Evolutionary conservation across 2,329 filamentous ascomycete genomes (phyloP), one percentile per base, ranked within the genome.

Genomic region (Botrytis medusae): DNA sequence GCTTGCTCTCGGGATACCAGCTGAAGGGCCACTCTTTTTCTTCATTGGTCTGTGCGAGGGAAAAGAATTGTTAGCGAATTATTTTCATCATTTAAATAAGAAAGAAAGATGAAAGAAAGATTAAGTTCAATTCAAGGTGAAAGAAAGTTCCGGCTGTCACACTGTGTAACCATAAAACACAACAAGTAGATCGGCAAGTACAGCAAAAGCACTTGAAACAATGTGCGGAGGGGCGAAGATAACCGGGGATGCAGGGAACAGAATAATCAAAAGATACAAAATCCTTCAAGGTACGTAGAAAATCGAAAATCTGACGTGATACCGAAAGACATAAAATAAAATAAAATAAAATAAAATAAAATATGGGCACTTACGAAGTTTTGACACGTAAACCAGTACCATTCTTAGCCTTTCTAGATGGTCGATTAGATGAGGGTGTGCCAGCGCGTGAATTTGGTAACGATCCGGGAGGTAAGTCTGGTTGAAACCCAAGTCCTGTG

Each of bases 1-100:
- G 84, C 87, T 87, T 77, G 86, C 83, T 79, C 89, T 88, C 80
- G 91, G 88, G 80, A 93, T 86, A 79, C 91, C 92, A 81, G 90
- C 91, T 77, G 90, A 88, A 76, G 89, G 88, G 77, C 90, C 88
- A 75, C 75, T 76, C 62, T 87, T 86, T 82, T 91, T 92, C 84
- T 92, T 93, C 82, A 91, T 87, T 62, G 92, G 92, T 77, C 92
- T 95, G 81, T 76, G 74, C 51, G 64, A 68, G 62, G 72, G 46
- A 72, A 72, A 65, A 72, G 51, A 73, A 37, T 57, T 74, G 59
- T 79, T 76, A 79, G 77, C 75, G 46, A 71, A 72, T 76, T 73
- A 73, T 76, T 62, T 57, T 59, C 37, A 37, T 57, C 60, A 44
- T 68, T 40, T 32, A 72, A 61, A 25, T 34, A 63, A 73, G 20